Evolutionary conservation across 2,329 filamentous ascomycete species (phyloP), one percentile per base, ranked within the genome.

Genomic region (Neopestalotiopsis rosae): DNA sequence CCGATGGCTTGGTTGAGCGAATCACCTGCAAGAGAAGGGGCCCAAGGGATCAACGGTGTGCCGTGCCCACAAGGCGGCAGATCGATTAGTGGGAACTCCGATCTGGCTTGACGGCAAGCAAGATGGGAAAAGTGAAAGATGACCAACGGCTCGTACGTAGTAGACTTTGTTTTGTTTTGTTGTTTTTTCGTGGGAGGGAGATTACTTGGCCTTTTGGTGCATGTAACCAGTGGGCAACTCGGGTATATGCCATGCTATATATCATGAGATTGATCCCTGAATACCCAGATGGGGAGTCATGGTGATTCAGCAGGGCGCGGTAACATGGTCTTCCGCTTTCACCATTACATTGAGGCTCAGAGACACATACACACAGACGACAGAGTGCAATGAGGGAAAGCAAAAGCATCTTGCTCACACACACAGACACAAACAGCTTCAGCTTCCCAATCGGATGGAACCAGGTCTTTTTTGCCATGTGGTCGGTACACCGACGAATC

Each of bases 51-150:
- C 45, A 52, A 52, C 45, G 45, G 45, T 17, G 45, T 52, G 45
- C 45, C 45, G 45, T 52, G 45, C 45, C 45, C 45, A 52, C 45
- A n/a, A n/a, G 45, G 45, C 45, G 45, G 45, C 45, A 52, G 45
- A 52, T 52, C 45, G 17, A 52, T n/a, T 52, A 52, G 45, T 52
- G 45, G 45, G 45, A 52, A 52, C n/a, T 20, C 6, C 45, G 45
- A 52, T 52, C 45, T 52, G 45, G 45, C 45, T 17, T 17, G n/a
- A n/a, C n/a, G 45, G 45, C 17, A 52, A 52, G 45, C 45, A 52
- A 52, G 45, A 52, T 52, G 45, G 45, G n/a, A 52, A 52, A 52
- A n/a, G 45, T 52, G 45, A 52, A 52, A 52, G 45, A n/a, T 52
- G 45, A 52, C 45, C 45, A 52, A n/a, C 45, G n/a, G 17, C n/a